These are phyloP conservation scores for Ustilago esculenta DNA, from an alignment of 1,284 basidiomycete species.

Conservation along the genomic window DNA sequence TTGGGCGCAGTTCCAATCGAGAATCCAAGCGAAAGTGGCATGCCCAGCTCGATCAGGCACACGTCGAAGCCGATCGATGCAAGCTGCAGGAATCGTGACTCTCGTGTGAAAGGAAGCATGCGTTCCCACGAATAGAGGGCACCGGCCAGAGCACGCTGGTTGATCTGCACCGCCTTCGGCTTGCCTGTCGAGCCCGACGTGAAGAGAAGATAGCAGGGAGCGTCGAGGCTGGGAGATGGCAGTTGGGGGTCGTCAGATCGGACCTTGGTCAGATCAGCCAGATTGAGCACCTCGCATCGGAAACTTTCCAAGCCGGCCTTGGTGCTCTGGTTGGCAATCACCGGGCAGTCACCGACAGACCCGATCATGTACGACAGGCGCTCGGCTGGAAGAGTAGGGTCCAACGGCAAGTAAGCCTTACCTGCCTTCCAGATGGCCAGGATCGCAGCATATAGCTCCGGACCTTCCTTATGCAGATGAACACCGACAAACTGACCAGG, in stretches of 20 bases:
- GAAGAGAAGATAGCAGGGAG: conserved; percentile 61
- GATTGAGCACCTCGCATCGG: conserved; percentile 29
- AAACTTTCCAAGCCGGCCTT: conserved; percentile 10
- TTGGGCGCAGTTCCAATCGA: conserved; percentile 61
- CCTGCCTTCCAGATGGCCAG: conserved; percentile 62
- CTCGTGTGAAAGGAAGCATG: conserved; percentile 51
- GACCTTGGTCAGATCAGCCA: conserved; percentile 11
- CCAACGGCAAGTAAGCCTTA: conserved; percentile 61
- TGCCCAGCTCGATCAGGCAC: conserved; percentile 64
- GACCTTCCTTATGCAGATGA: conserved; percentile 50
- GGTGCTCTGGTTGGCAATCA: conserved; percentile 26
- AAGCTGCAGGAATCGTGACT: conserved; percentile 61
- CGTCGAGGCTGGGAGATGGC: conserved; percentile 24
- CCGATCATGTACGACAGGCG: conserved; percentile 61
- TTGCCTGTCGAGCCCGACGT: conserved; percentile 63
- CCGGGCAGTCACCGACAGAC: conserved; percentile 39
- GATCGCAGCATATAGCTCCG: conserved; percentile 54
- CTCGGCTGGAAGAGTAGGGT: conserved; percentile 58
- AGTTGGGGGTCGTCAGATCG: not conserved
- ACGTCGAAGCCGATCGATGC: conserved; percentile 65
- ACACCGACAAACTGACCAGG: conserved; percentile 44
- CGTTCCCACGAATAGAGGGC: conserved; percentile 61
- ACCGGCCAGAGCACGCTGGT: conserved; percentile 58
- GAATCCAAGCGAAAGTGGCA: conserved; percentile 61
- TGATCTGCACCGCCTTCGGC: conserved; percentile 63